phyloP scores from a whole-genome alignment of 805 yeast species.

The Starmerella floricola region DNA sequence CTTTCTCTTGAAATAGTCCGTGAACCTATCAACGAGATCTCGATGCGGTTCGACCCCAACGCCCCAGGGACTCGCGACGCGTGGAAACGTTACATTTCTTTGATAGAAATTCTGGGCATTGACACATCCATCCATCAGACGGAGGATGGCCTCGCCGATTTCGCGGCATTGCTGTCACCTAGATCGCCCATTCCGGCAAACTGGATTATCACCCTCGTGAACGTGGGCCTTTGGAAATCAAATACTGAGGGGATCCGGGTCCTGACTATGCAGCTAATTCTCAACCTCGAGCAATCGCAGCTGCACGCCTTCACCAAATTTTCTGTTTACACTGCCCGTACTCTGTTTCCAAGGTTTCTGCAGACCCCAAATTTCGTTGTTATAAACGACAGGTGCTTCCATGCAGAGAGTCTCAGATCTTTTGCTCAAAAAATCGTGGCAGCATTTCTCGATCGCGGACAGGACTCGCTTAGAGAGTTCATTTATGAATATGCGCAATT shows the following conservation, averaged over 20 bases:
- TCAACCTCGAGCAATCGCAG: conserved; percentile 39
- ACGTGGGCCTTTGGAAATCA: conserved; percentile 57
- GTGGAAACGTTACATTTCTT: conserved; percentile 64
- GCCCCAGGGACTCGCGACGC: conserved; percentile 26
- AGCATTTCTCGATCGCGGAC: conserved; percentile 29
- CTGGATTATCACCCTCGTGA: conserved; percentile 63
- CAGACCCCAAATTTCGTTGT: conserved; percentile 48
- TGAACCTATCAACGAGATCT: conserved; percentile 28
- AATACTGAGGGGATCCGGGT: conserved; percentile 67
- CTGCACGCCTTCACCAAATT: conserved; percentile 37
- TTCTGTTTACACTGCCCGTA: conserved; percentile 32
- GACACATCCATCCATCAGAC: conserved; percentile 83
- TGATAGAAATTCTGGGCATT: conserved; percentile 68
- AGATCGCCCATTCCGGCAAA: conserved; percentile 45
- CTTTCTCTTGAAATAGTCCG: conserved; percentile 38
- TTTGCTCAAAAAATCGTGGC: conserved; percentile 32
- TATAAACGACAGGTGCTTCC: conserved; percentile 35
- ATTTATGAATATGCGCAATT: conserved; percentile 34
- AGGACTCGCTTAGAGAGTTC: conserved; percentile 24
- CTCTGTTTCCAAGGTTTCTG: conserved; percentile 49
- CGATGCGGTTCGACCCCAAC: conserved; percentile 36
- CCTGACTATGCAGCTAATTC: conserved; percentile 44
- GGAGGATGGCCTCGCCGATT: conserved; percentile 58
- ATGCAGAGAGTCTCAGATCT: conserved; percentile 40
- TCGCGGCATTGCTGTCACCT: conserved; percentile 41